Evolutionary conservation across 441 rosid species (phyloP).

Genomic region (Breynia disticha): DNA sequence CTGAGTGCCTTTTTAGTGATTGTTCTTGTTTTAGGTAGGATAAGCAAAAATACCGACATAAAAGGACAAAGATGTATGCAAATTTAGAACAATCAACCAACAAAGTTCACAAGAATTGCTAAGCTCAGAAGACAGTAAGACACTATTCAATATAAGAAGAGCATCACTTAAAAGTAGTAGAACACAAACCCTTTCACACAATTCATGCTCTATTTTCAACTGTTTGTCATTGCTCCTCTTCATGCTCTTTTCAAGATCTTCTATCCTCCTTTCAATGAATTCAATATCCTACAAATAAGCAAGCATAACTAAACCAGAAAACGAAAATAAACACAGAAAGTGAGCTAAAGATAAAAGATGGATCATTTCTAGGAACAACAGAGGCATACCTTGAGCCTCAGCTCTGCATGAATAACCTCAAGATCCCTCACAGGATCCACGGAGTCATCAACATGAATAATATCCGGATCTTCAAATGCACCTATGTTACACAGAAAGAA

Average conservation of each 20-base stretch:
- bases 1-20: no score
- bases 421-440: conserved; percentile 96
- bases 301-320: not conserved
- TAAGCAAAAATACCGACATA: no score
- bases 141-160: not conserved
- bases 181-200: conserved; percentile 57
- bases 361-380: no score
- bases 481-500: conserved; percentile 27
- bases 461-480: conserved; percentile 95
- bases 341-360: no score
- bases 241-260: conserved; percentile 96
- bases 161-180: not conserved
- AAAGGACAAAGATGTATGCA: no score
- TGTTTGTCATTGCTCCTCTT: conserved; percentile 98
- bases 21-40: no score
- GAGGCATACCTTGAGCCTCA: conserved; percentile 71
- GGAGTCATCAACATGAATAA: conserved; percentile 88
- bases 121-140: not conserved
- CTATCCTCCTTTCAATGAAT: conserved; percentile 67
- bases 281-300: conserved; percentile 67
- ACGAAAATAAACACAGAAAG: conserved; percentile 4
- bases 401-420: conserved; percentile 71
- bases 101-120: no score
- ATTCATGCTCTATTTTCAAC: conserved; percentile 74
- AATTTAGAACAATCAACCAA: no score